phyloP scores from a whole-genome alignment of 1,139 yeast genomes.

The Geotrichum macrosporum region DNA sequence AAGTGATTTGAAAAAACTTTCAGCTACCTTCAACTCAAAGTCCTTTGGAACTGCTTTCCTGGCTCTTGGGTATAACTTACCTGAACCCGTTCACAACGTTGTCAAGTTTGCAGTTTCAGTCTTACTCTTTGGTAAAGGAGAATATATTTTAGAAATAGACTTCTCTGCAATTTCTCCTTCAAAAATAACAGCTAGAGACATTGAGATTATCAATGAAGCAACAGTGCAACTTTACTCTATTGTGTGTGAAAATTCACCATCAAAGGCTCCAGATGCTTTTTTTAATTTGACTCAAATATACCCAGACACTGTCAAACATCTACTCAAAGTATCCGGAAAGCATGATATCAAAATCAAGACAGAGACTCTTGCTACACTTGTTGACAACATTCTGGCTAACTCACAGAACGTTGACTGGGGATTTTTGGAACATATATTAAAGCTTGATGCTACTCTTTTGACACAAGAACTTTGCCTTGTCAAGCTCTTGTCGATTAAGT shows the following conservation, averaged over 20 bases:
- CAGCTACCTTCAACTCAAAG: conserved; percentile 17
- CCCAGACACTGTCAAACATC: conserved; percentile 8
- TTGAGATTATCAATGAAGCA: background rate
- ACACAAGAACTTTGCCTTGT: conserved; percentile 12
- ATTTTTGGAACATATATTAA: conserved; percentile 17
- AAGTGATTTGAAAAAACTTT: conserved; percentile 17
- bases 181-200: background rate
- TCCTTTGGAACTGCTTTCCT: conserved; percentile 13
- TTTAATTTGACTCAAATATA: conserved; percentile 10
- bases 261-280: conserved; percentile 15
- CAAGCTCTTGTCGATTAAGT: conserved; percentile 13
- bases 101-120: conserved; percentile 5
- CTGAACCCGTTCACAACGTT: conserved; percentile 5
- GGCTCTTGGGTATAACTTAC: conserved; percentile 13
- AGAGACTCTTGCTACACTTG: conserved; percentile 7
- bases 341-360: conserved; percentile 11
- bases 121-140: conserved; percentile 7
- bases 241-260: conserved; percentile 6
- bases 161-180: conserved; percentile 4
- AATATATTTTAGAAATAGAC: background rate
- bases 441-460: conserved; percentile 18
- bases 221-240: conserved; percentile 11
- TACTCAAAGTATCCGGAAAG: conserved; percentile 12
- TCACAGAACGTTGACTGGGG: conserved; percentile 18
- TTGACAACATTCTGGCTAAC: conserved; percentile 5